These are phyloP conservation scores for Neurospora tetraspora DNA, from an alignment of 495 filamentous ascomycete genomes.

Conservation along the genomic window DNA sequence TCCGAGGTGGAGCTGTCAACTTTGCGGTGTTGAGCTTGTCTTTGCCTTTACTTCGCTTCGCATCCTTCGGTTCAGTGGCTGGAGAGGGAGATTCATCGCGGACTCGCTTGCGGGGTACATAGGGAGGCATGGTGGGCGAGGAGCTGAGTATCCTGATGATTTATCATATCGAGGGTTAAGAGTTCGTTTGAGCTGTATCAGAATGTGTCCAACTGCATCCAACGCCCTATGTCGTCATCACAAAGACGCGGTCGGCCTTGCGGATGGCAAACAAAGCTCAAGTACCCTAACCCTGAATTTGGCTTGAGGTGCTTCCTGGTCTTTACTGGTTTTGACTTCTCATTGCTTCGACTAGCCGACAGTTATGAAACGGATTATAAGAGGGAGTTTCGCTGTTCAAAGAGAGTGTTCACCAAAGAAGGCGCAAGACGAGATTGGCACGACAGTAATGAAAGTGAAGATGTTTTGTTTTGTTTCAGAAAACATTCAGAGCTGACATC, in stretches of 20 bases:
- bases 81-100: constrained; percentile 20
- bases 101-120: constrained; percentile 37
- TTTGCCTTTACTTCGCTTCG: constrained; percentile 1
- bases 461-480: not conserved
- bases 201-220: not conserved
- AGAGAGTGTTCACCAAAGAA: not conserved
- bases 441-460: not conserved
- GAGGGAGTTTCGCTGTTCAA: not conserved
- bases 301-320: not conserved
- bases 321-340: not conserved
- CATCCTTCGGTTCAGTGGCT: constrained; percentile 5
- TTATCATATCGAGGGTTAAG: too few relatives aligned
- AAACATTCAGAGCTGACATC: not conserved
- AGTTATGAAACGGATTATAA: too few relatives aligned
- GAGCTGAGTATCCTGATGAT: not conserved
- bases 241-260: not conserved
- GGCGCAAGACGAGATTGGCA: too few relatives aligned
- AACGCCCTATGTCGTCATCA: not conserved
- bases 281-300: not conserved
- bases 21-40: constrained; percentile 4
- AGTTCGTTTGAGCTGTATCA: not conserved
- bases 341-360: too few relatives aligned
- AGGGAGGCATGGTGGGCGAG: constrained; percentile 30
- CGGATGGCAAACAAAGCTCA: not conserved
- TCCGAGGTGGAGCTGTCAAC: constrained; percentile 28